Evolutionary conservation across 116 monocot species (phyloP), one percentile per base, ranked within the genome.

Genomic region (Thalassia testudinum): DNA sequence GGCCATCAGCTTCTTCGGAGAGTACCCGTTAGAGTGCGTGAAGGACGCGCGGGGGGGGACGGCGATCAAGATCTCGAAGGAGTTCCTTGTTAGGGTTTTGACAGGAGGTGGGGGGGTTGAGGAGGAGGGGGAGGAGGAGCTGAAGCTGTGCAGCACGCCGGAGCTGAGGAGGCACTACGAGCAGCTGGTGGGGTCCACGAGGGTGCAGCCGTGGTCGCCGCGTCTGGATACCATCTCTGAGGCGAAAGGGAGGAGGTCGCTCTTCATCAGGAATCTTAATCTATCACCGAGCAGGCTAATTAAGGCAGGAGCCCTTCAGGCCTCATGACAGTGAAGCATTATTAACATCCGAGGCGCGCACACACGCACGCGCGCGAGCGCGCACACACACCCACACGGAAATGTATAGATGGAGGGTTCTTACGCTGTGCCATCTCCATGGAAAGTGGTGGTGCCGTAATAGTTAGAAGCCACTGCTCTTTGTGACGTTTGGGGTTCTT

Each of bases 161-260:
- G 88, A 95, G 81, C 50, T 95, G 56, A 68, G 34, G 81, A 95
- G 81, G 60, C 95, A 95, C 17, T 95, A 95, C 64, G 70, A 43
- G 54, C 78, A 81, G 76, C 60, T 95, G 25, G 95, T 95, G 21
- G 76, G 84, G 60, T 11, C 72, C 11, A 76, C 72, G 12, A 78
- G 74, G 56, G 72, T 70, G n/a, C 59, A 63, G 59, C 62, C 66
- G 14, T 87, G 93, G 93, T 87, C 87, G 23, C 93, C 93, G 23
- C 67, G 57, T 58, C 72, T 93, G 1, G 84, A 80, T 63, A 87
- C 93, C 12, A 87, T 87, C 28, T 61, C 61, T 37, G 92, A 92
- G 76, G 10, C 10, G 30, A 45, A 20, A 5, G 15, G 45, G 45
- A 45, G 15, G 10, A 45, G 4, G 45, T 2, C 4, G 45, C 45